phyloP scores from a whole-genome alignment of 306 rosid species.

The Dryas octopetala region DNA sequence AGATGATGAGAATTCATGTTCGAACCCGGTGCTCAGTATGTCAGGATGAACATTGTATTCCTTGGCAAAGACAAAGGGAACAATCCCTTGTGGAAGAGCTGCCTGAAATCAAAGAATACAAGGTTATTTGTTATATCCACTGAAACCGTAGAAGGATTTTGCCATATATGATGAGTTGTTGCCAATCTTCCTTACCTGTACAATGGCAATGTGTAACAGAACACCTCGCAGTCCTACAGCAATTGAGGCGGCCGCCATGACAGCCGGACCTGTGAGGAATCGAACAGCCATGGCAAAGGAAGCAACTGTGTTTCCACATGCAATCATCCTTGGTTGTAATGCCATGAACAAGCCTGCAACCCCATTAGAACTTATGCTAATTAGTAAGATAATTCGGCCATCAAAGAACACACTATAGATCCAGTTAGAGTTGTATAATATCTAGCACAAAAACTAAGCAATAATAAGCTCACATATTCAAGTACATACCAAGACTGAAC shows the following conservation, averaged over 20 bases:
- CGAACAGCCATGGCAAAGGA: conserved; percentile 76
- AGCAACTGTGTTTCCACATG: conserved; percentile 79
- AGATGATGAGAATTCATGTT: neutral
- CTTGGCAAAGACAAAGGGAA: conserved; percentile 85
- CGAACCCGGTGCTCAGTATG: conserved; percentile 86
- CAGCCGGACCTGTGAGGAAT: conserved; percentile 73
- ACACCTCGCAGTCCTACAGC: conserved; percentile 72
- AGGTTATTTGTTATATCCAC: neutral
- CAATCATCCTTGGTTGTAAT: conserved; percentile 73
- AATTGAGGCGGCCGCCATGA: conserved; percentile 72
- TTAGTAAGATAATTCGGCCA: neutral
- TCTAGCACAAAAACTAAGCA: neutral
- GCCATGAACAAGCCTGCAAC: conserved; percentile 85
- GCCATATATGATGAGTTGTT: neutral
- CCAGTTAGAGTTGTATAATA: no score
- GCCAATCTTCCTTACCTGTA: conserved; percentile 47
- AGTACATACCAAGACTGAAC: conserved; percentile 77
- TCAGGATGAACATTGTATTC: conserved; percentile 91
- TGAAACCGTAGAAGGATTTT: neutral
- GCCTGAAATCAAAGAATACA: conserved; percentile 43
- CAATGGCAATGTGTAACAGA: conserved; percentile 76
- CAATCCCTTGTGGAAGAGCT: conserved; percentile 91
- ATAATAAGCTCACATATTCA: neutral
- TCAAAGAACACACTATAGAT: neutral
- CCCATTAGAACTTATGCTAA: neutral